Percentiles rank a stretch among this genome's conserved stretches.
These are phyloP conservation scores for Triticum urartu DNA, from an alignment of 176 grass and related monocot species.

Conservation along the genomic window DNA sequence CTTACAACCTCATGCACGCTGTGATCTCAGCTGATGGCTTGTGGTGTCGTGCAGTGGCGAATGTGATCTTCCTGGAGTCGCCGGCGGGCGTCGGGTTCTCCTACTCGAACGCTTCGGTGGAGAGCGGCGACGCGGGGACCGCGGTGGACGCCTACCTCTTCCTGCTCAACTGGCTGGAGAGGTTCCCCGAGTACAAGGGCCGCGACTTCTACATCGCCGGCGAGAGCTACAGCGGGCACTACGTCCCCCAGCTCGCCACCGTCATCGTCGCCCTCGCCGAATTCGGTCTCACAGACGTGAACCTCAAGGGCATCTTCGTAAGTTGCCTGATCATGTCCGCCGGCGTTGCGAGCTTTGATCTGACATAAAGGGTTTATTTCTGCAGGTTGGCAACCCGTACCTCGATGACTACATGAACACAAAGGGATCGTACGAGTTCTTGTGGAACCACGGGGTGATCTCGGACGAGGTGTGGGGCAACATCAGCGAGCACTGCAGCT, in stretches of 20 bases:
- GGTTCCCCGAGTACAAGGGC: slow-evolving; percentile 60
- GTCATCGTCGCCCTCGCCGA: not conserved
- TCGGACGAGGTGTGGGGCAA: slow-evolving; percentile 40
- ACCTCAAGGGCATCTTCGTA: slow-evolving; percentile 51
- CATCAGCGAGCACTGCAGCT: slow-evolving; percentile 36
- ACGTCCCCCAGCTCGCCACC: slow-evolving; percentile 45
- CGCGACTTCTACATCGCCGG: slow-evolving; percentile 63
- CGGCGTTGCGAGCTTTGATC: not conserved
- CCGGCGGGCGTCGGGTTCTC: slow-evolving; percentile 64
- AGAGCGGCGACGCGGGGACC: not conserved
- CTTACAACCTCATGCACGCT: not conserved
- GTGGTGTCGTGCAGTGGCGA: slow-evolving; percentile 32
- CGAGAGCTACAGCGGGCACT: slow-evolving; percentile 61
- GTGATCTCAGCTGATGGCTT: not conserved
- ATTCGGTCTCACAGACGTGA: not conserved
- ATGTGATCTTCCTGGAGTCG: slow-evolving; percentile 61
- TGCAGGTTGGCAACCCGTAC: slow-evolving; percentile 44
- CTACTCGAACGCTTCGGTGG: slow-evolving; percentile 39
- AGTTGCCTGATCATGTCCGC: not conserved
- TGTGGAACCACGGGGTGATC: slow-evolving; percentile 58
- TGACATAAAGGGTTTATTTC: not conserved
- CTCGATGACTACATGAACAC: slow-evolving; percentile 6
- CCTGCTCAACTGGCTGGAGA: slow-evolving; percentile 52
- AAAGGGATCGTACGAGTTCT: not conserved
- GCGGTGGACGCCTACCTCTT: slow-evolving; percentile 44